These are phyloP conservation scores for Nitzschia inconspicua DNA, from an alignment of 108 stramenopile genomes.

Conservation along the genomic window DNA sequence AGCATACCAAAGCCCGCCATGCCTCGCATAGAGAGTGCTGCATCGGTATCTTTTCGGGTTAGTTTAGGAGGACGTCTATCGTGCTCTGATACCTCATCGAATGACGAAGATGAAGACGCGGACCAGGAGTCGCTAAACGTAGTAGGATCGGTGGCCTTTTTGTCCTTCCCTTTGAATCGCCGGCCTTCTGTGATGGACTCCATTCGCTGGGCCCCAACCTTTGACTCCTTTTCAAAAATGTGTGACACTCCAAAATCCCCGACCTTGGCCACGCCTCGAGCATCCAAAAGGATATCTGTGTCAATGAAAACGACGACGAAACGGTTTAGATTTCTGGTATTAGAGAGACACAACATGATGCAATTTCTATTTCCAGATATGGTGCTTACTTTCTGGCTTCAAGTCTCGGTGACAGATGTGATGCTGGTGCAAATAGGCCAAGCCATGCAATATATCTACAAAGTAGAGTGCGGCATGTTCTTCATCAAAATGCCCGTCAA, in stretches of 20 bases:
- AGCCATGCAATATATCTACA: conserved; percentile 84
- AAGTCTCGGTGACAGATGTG: conserved; percentile 82
- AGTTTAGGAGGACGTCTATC: conserved; percentile 5
- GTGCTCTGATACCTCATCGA: neutral
- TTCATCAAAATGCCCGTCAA: conserved; percentile 77
- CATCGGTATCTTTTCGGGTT: conserved; percentile 50
- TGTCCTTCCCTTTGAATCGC: no score
- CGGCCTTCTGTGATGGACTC: conserved; percentile 2
- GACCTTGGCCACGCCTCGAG: conserved; percentile 72
- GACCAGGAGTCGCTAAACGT: neutral
- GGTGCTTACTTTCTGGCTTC: no score
- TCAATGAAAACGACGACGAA: no score
- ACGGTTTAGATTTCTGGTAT: no score
- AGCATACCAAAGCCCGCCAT: conserved; percentile 59
- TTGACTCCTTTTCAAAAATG: conserved; percentile 74
- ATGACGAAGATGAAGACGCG: neutral
- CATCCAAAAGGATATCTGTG: conserved; percentile 69
- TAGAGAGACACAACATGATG: no score
- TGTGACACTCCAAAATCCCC: conserved; percentile 89
- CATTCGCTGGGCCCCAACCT: conserved; percentile 6
- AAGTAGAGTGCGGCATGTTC: conserved; percentile 70
- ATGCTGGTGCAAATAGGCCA: conserved; percentile 87
- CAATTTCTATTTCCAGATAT: no score
- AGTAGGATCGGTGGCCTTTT: neutral
- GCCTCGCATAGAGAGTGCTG: conserved; percentile 56